Base-by-base conservation (phyloP, 306 rosid genomes). In the Quercus cerris region DNA sequence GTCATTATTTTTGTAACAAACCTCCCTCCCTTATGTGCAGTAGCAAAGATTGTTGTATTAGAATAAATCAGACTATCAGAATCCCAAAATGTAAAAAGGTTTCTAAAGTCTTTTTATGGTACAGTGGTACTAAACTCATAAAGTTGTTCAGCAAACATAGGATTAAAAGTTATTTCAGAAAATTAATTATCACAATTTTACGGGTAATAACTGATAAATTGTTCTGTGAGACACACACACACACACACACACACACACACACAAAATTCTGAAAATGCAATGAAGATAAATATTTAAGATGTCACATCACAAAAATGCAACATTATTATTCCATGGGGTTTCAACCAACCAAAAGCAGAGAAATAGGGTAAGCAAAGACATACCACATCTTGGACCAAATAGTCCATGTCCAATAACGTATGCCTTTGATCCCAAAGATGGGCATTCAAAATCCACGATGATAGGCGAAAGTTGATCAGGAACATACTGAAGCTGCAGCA, bases 351-450 rank as follows among this genome's bases (percentile, higher is more conserved):
- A 74, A 81, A 77, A 69, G 46, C 56, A 71, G 62, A 70, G 66
- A 66, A 71, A 77, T 35, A 75, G 23, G 77, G 52, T 66, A 46
- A 54, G 44, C 51, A 77, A 69, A 80, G 74, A 56, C 81, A 70
- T 90, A 95, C 98, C 98, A 56, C 91, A 84, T 90, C 93, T 93
- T 3, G 99, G 98, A 71, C 99, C 98, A 81, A 93, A 91, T 68
- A 93, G 85, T 75, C 98, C 98, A 75, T 95, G 94, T 59, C 99
- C 99, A 81, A 93, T 84, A 66, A 93, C 97, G 74, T 84, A 88
- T 78, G 94, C 88, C 90, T 86, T 87, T 77, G 97, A 95, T 85
- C 99, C 99, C 38, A 84, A 54, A 52, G 89, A 81, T 9, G 98
- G 99, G 54, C 88, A 78, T 4, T 85, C 71, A 84, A 89, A 90